phyloP scores from a whole-genome alignment of 108 stramenopile species.

The Skeletonema marinoi region DNA sequence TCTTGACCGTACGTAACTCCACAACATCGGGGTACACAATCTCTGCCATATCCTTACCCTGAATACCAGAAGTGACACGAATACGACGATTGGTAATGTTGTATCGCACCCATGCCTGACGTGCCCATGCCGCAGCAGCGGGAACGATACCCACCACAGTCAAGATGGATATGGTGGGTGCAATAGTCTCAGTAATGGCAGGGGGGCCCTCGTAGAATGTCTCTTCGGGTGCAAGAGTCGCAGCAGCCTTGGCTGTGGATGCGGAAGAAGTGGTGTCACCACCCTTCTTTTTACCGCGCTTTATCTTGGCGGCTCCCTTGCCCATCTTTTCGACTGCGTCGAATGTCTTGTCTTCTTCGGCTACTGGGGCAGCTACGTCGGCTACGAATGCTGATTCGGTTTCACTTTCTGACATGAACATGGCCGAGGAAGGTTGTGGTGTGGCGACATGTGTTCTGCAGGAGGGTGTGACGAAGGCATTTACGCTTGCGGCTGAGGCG shows the following conservation, averaged over 20 bases:
- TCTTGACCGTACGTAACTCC: slow-evolving; percentile 85
- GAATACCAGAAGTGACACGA: slow-evolving; percentile 88
- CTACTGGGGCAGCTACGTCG: slow-evolving; percentile 33
- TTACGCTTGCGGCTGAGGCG: slow-evolving; percentile 2
- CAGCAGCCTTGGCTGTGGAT: slow-evolving; percentile 57
- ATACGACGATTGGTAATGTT: slow-evolving; percentile 92
- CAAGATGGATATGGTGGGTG: slow-evolving; percentile 90
- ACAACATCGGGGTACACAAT: slow-evolving; percentile 94
- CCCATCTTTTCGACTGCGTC: slow-evolving; percentile 71
- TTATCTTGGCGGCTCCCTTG: slow-evolving; percentile 84
- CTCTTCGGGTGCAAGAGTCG: slow-evolving; percentile 76
- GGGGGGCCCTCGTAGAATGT: slow-evolving; percentile 91
- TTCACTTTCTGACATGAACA: slow-evolving; percentile 39
- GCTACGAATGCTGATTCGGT: slow-evolving; percentile 52
- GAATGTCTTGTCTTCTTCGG: slow-evolving; percentile 50
- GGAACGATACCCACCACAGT: slow-evolving; percentile 94
- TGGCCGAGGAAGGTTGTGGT: background rate
- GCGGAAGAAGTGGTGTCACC: slow-evolving; percentile 16
- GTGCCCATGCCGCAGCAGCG: slow-evolving; percentile 90
- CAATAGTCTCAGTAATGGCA: slow-evolving; percentile 89
- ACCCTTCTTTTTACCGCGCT: slow-evolving; percentile 83
- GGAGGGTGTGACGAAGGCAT: background rate
- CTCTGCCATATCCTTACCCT: slow-evolving; percentile 94
- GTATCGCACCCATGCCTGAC: slow-evolving; percentile 95
- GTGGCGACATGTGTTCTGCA: background rate